A percentile compares a stretch with the other conserved stretches of the same genome.
Evolutionary conservation across 352 stramenopile species (phyloP).

Genomic region (Globisporangium ultimum): DNA sequence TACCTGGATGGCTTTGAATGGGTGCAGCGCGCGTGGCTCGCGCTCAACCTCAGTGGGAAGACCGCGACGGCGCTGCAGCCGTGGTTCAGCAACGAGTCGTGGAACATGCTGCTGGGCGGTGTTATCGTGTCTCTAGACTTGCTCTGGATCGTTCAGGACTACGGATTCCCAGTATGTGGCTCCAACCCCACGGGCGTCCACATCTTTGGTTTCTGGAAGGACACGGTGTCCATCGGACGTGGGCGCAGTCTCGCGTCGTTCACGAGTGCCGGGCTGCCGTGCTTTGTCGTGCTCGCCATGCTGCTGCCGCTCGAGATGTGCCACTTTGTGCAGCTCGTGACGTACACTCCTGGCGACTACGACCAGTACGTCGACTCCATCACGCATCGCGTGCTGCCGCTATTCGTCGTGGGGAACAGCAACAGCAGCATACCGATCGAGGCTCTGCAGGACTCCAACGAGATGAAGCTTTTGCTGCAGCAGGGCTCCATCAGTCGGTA

Average conservation of each 20-base stretch:
- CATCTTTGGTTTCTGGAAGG: constrained; percentile 39
- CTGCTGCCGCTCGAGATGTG: constrained; percentile 49
- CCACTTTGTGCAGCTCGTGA: constrained; percentile 40
- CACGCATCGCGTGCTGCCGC: constrained; percentile 23
- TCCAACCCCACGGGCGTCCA: constrained; percentile 20
- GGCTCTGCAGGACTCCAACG: constrained; percentile 2
- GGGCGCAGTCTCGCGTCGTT: constrained; percentile 18
- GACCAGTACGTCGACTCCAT: constrained; percentile 24
- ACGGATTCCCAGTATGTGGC: constrained; percentile 44
- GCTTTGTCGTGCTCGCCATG: constrained; percentile 46
- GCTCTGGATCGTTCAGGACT: constrained; percentile 51
- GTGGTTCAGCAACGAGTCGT: constrained; percentile 40
- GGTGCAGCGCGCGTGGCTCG: constrained; percentile 24
- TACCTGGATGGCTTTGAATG: constrained; percentile 22
- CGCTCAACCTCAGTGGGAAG: constrained; percentile 15
- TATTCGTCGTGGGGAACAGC: constrained; percentile 3
- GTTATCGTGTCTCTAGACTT: constrained; percentile 40
- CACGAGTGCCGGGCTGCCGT: constrained; percentile 41
- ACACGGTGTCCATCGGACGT: constrained; percentile 8
- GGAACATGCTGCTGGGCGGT: constrained; percentile 29
- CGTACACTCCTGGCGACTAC: constrained; percentile 33
- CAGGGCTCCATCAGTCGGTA: constrained; percentile 47
- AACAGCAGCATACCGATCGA: constrained; percentile 6
- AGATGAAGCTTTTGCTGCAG: constrained; percentile 18
- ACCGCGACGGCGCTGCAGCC: constrained; percentile 4